phyloP scores from a whole-genome alignment of 2,329 filamentous ascomycete genomes.

The Penicillium sclerotiorum region DNA sequence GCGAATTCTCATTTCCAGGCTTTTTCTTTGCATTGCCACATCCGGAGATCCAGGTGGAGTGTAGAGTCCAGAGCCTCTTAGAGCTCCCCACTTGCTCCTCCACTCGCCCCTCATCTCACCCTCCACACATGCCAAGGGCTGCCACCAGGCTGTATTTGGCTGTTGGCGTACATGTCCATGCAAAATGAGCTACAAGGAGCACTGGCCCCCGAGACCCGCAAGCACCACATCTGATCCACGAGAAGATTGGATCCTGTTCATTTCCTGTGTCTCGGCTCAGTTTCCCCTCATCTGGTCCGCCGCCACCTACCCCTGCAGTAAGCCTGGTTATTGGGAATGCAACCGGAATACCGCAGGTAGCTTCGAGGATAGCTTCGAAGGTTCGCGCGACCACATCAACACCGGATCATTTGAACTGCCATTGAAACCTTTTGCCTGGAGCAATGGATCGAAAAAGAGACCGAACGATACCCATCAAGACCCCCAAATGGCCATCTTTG shows the following conservation, averaged over 20 bases:
- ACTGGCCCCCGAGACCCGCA: slow-evolving; percentile 1
- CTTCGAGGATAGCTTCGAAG: neutral
- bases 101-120: slow-evolving; percentile 1
- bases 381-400: no score
- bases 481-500: no score
- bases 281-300: neutral
- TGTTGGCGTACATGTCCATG: neutral
- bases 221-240: neutral
- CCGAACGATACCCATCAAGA: no score
- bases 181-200: neutral
- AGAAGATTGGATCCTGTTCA: no score
- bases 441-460: no score
- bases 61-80: neutral
- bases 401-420: no score
- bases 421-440: no score
- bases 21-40: neutral
- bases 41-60: neutral
- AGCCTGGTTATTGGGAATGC: neutral
- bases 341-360: neutral
- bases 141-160: neutral
- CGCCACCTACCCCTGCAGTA: neutral
- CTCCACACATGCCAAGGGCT: neutral
- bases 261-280: neutral
- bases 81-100: slow-evolving; percentile 6
- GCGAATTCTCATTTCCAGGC: neutral